Evolutionary conservation across 2,329 filamentous ascomycete species (phyloP).

Genomic region (Tolypocladium cylindrosporum): DNA sequence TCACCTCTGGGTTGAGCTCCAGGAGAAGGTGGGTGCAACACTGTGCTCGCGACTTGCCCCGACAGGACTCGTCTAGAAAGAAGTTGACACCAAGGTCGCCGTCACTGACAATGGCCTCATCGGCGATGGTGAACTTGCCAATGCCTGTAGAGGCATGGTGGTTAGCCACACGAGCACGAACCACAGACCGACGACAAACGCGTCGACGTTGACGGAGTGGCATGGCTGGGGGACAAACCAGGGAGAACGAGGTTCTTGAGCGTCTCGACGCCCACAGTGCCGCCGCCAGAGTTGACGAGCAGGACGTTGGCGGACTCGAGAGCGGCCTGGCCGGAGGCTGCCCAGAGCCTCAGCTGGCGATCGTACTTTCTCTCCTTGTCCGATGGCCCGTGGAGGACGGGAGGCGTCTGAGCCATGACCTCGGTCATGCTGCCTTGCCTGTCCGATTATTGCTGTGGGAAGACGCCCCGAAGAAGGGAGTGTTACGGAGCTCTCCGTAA

Average conservation of each 20-base stretch:
- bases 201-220: neutral
- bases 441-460: neutral
- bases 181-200: constrained; percentile 25
- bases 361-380: constrained; percentile 77
- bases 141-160: constrained; percentile 46
- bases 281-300: constrained; percentile 77
- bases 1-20: constrained; percentile 88
- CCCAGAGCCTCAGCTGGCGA: constrained; percentile 90
- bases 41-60: constrained; percentile 71
- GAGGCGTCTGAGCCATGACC: constrained; percentile 19
- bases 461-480: neutral
- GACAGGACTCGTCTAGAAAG: constrained; percentile 72
- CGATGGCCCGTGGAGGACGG: constrained; percentile 38
- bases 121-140: constrained; percentile 83
- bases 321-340: constrained; percentile 79
- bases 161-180: neutral
- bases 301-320: constrained; percentile 89
- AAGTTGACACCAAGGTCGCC: constrained; percentile 92
- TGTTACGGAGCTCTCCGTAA: neutral
- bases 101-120: constrained; percentile 66
- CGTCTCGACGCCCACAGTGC: constrained; percentile 79
- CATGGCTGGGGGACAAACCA: constrained; percentile 31
- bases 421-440: constrained; percentile 13
- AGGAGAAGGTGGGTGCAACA: constrained; percentile 66
- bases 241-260: constrained; percentile 97